These are phyloP conservation scores for Casuarina equisetifolia DNA, from an alignment of 306 rosid genomes.

Conservation along the genomic window DNA sequence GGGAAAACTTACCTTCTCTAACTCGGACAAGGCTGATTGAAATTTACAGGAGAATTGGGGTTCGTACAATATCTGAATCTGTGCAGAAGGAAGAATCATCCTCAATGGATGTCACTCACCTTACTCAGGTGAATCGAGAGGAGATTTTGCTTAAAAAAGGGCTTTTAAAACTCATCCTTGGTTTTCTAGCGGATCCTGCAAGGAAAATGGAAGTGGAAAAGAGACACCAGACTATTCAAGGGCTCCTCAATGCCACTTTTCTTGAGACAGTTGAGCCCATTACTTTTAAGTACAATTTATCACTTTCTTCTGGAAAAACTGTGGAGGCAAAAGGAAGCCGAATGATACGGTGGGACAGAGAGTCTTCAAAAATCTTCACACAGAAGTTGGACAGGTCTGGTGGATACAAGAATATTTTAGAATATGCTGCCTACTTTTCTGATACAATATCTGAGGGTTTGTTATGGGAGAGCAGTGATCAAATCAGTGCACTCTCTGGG, in stretches of 20 bases:
- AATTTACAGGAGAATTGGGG: slow-evolving; percentile 56
- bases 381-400: slow-evolving; percentile 33
- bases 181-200: slow-evolving; percentile 59
- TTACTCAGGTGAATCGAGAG: no score
- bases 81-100: no score
- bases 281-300: no score
- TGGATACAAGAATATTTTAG: background rate
- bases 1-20: slow-evolving; percentile 31
- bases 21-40: slow-evolving; percentile 39
- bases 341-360: slow-evolving; percentile 17
- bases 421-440: no score
- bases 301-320: no score
- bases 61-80: background rate
- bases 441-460: no score
- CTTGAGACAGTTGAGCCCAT: background rate
- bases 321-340: no score
- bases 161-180: slow-evolving; percentile 56
- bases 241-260: slow-evolving; percentile 37
- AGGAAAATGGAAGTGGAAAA: slow-evolving; percentile 49
- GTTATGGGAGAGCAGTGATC: no score
- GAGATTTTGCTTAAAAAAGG: slow-evolving; percentile 33
- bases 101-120: no score
- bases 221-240: slow-evolving; percentile 54
- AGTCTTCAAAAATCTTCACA: slow-evolving; percentile 35
- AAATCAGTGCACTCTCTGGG: no score